phyloP scores from a whole-genome alignment of 352 stramenopile genomes.

The Globisporangium lucens region DNA sequence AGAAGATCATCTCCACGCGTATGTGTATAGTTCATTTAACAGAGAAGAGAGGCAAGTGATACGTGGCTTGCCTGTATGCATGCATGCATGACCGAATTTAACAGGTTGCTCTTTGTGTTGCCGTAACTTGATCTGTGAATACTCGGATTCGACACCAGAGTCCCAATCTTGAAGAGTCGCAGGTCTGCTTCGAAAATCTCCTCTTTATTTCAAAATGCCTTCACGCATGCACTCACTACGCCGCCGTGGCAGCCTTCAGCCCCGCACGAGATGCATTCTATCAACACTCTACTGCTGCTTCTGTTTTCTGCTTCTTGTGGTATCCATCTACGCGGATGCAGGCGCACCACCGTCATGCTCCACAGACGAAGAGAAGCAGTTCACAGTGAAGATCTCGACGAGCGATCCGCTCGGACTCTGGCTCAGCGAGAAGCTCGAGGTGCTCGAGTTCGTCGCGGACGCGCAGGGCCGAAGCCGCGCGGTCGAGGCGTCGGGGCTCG shows the following conservation, averaged over 20 bases:
- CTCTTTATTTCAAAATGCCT: no score
- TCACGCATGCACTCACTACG: no score
- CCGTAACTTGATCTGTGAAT: no score
- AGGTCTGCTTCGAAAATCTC: no score
- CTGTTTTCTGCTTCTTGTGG: neutral
- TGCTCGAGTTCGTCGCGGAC: constrained; percentile 65
- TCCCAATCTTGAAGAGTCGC: no score
- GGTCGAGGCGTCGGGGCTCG: constrained; percentile 58
- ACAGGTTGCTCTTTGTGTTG: no score
- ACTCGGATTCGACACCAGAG: no score
- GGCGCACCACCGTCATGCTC: neutral
- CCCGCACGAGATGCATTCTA: neutral
- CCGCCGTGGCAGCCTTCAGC: neutral
- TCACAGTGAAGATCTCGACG: constrained; percentile 36
- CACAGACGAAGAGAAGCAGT: constrained; percentile 38
- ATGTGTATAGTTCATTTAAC: neutral
- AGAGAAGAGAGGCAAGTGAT: neutral
- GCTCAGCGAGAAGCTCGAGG: constrained; percentile 54
- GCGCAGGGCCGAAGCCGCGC: constrained; percentile 44
- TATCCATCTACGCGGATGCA: neutral
- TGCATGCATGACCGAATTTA: no score
- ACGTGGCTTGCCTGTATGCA: neutral
- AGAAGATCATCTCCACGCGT: neutral
- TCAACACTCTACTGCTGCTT: neutral
- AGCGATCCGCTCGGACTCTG: constrained; percentile 52